Conservation (phyloP, 202 grass and related monocot species). For the Panicum hallii region DNA sequence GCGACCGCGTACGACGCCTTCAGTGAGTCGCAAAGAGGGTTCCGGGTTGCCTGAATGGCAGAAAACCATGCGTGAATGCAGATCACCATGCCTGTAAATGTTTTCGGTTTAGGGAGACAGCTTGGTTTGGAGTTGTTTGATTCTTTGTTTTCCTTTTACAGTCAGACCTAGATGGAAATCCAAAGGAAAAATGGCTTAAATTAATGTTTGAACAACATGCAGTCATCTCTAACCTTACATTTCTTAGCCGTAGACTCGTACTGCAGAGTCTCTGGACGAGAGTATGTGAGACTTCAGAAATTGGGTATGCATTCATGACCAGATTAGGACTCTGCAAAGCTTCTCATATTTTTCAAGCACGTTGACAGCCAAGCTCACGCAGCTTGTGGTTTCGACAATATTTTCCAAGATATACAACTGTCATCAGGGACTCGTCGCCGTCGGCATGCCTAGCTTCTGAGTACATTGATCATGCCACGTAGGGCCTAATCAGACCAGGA, state of each 20-base stretch:
- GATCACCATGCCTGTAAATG: slow-evolving; percentile 38
- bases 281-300: slow-evolving; percentile 16
- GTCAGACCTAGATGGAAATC: slow-evolving; percentile 44
- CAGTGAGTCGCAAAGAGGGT: slow-evolving; percentile 58
- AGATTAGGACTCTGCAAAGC: not conserved
- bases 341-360: not conserved
- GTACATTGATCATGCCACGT: slow-evolving; percentile 19
- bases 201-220: slow-evolving; percentile 32
- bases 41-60: slow-evolving; percentile 48
- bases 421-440: slow-evolving; percentile 1
- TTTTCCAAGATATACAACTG: slow-evolving; percentile 7
- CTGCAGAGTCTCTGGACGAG: not conserved
- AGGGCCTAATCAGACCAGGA: not conserved
- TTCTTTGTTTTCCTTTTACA: slow-evolving; percentile 41
- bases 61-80: slow-evolving; percentile 24
- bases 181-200: slow-evolving; percentile 23
- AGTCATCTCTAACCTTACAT: not conserved
- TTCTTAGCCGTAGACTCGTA: not conserved
- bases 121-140: slow-evolving; percentile 48
- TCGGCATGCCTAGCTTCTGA: not conserved
- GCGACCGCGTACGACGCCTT: slow-evolving; percentile 70
- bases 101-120: slow-evolving; percentile 53
- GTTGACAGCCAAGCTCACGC: not conserved
- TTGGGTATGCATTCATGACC: not conserved
- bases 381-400: not conserved